phyloP scores from a whole-genome alignment of 1,284 basidiomycete species.

The Irpex sp. region DNA sequence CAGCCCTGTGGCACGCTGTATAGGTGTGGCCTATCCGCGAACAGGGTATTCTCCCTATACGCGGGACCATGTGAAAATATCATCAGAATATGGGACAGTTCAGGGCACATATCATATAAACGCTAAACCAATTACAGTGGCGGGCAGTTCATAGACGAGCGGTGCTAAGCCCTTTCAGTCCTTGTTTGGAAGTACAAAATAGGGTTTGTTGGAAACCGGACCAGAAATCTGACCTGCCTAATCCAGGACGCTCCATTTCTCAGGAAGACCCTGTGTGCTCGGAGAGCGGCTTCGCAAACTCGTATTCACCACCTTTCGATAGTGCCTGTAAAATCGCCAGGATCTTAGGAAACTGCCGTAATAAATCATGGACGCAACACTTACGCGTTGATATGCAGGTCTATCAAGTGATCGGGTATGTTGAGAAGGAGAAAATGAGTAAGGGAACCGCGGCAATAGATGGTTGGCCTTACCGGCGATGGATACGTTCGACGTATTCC shows the following conservation, averaged over 20 bases:
- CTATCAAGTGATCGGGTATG: conserved; percentile 16
- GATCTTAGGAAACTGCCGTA: neutral
- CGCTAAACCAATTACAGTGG: neutral
- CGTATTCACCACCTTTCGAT: conserved; percentile 33
- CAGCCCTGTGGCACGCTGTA: conserved; percentile 6
- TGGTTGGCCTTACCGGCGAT: conserved; percentile 23
- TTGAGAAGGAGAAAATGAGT: neutral
- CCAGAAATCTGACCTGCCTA: neutral
- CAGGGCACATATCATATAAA: neutral
- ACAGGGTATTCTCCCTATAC: neutral
- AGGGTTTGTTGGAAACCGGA: neutral
- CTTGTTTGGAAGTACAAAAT: neutral
- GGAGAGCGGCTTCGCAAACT: conserved; percentile 21
- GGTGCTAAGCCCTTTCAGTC: conserved; percentile 2
- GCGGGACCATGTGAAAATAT: neutral
- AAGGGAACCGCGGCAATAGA: conserved; percentile 2
- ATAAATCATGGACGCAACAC: conserved; percentile 3
- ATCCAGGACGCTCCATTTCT: neutral
- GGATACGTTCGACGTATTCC: conserved; percentile 27
- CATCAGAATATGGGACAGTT: conserved; percentile 7
- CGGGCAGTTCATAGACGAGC: neutral
- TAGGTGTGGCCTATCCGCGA: neutral
- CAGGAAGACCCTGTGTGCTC: neutral
- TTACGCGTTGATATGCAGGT: conserved; percentile 34
- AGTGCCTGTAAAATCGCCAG: conserved; percentile 23